These are phyloP conservation scores for Erythrobasidium hasegawianum DNA, from an alignment of 1,284 basidiomycete species.

Conservation along the genomic window DNA sequence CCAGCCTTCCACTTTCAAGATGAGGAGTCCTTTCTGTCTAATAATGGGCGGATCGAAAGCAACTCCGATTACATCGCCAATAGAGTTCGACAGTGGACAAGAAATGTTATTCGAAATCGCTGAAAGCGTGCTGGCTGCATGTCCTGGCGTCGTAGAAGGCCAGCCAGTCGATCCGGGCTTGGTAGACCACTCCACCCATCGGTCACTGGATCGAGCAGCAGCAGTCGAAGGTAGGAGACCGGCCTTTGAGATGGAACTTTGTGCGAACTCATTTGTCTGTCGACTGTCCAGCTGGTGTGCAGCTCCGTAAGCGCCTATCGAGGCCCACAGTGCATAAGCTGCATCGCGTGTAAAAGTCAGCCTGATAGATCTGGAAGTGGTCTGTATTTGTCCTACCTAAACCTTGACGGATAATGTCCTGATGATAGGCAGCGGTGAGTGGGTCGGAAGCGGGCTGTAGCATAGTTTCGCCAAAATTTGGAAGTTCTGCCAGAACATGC, in stretches of 20 bases:
- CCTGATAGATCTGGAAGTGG: background rate
- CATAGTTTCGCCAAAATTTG: background rate
- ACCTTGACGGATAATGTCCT: background rate
- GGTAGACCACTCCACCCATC: constrained; percentile 1
- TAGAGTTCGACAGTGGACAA: background rate
- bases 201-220: background rate
- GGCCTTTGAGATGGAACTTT: background rate
- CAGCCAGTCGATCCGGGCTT: background rate
- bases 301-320: background rate
- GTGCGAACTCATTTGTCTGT: background rate
- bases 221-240: background rate
- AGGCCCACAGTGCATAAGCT: background rate
- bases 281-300: background rate
- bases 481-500: background rate
- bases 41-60: background rate
- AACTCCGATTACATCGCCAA: background rate
- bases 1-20: background rate
- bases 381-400: background rate
- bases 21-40: background rate
- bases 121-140: background rate
- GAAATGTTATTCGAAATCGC: background rate
- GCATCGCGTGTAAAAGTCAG: background rate
- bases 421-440: background rate
- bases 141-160: background rate
- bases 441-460: background rate